Evolutionary conservation across 495 filamentous ascomycete genomes (phyloP), one percentile per base, ranked within the genome.

Genomic region (Beverwykella pulmonaria): DNA sequence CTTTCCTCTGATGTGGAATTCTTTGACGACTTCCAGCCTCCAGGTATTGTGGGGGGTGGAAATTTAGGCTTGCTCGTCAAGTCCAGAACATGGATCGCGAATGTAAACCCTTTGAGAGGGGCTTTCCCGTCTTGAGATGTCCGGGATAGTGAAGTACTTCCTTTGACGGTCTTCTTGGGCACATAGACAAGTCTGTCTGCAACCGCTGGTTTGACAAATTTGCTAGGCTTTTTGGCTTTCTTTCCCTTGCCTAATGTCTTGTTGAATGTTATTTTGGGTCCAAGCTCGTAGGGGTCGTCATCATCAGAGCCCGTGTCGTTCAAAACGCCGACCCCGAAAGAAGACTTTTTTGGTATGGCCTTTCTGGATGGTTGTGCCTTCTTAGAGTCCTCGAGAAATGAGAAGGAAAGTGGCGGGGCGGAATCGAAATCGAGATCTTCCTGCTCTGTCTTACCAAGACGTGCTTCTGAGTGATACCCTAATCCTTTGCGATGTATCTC

Each of bases 301-400:
- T 98, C 93, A 70, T 98, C 94, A n/a, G 94, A 97, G 2, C 92
- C 93, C 19, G 88, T 96, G 64, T 98, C 94, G 71, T 98, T 98
- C 55, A 98, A 76, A 22, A 97, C 80, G 2, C 94, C 94, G 15
- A 95, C 89, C 0, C 94, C 94, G 52, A 98, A 92, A 0, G 88
- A 90, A 2, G 59, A 50, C 50, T 69, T 71, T 50, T 65, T 71
- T 46, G 52, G 87, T 84, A 64, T 44, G 34, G 50, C 20, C 22
- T 71, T 67, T 59, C 65, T 58, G 27, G 56, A 55, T 63, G 67
- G 9, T n/a, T 14, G 19, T 14, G 52, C 8, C 20, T 68, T 71
- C 14, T n/a, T n/a, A 0, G 26, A 6, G 12, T 29, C 30, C 12
- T 57, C 63, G 17, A 71, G 19, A 29, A 32, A 53, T 3, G 34